These are phyloP conservation scores for Ophiobolus disseminans DNA, from an alignment of 2,329 filamentous ascomycete species.

Conservation along the genomic window DNA sequence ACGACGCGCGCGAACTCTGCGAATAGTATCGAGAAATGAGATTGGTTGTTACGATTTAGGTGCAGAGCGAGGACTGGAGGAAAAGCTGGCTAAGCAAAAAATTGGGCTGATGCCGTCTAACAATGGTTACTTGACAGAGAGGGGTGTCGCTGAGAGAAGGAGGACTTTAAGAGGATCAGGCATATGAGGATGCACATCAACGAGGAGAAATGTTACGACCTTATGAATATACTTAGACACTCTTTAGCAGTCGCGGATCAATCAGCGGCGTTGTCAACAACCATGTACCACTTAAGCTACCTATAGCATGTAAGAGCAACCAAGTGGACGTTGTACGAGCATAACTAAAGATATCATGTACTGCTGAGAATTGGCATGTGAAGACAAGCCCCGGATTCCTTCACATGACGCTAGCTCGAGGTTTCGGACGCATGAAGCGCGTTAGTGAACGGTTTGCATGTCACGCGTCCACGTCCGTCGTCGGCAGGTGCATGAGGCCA, in stretches of 20 bases:
- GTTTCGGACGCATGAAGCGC: background rate
- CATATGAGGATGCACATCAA: background rate
- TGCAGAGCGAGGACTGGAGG: background rate
- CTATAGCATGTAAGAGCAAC: background rate
- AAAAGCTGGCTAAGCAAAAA: background rate
- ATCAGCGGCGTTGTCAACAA: background rate
- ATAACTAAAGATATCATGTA: background rate
- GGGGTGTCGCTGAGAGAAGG: background rate
- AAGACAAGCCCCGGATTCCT: background rate
- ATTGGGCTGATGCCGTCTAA: background rate
- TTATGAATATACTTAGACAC: slow-evolving; percentile 1
- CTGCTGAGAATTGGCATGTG: background rate
- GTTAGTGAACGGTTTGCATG: slow-evolving; percentile 14
- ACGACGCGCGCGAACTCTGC: slow-evolving; percentile 8
- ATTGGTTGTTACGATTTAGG: background rate
- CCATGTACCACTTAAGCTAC: background rate
- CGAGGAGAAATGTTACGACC: background rate
- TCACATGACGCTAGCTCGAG: slow-evolving; percentile 1
- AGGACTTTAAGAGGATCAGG: background rate
- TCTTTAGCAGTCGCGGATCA: slow-evolving; percentile 1
- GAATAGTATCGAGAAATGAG: slow-evolving; percentile 24
- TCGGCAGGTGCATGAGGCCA: slow-evolving; percentile 12
- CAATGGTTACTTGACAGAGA: background rate
- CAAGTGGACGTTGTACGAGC: background rate
- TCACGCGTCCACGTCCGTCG: slow-evolving; percentile 23